Evolutionary conservation across 2,329 filamentous ascomycete genomes (phyloP), one percentile per base, ranked within the genome.

Genomic region (Beauveria sp.): DNA sequence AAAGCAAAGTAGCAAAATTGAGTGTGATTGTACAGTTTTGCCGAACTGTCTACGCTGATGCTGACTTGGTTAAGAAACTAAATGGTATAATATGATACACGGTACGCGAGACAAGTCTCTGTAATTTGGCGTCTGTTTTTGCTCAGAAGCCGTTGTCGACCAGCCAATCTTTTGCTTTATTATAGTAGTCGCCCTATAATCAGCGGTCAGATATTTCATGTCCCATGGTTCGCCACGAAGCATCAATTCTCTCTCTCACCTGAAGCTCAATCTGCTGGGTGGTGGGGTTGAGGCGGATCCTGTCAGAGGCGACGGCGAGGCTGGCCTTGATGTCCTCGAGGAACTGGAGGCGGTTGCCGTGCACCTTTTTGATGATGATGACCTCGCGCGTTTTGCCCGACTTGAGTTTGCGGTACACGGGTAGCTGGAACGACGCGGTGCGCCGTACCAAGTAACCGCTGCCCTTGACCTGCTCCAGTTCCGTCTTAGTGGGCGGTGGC

Each of bases 261-360:
- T 87, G 91, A 65, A 96, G 78, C 64, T 88, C 78, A 58, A 98
- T 82, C 69, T 96, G 88, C 56, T 82, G 81, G 50, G 89, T 96
- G 56, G 87, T 76, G 22, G 77, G 77, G 66, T 84, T 84, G 50
- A 85, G 65, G 65, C 72, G 76, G 47, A 87, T 77, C 7, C 85
- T 76, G 16, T 82, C 77, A 55, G 79, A 70, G 26, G 81, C 74
- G 47, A 93, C 69, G 1, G 78, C 75, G 63, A 96, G 73, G 12
- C 79, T 81, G 22, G 75, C 70, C 43, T 79, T 76, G 61, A 98
- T 71, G 67, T 92, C 88, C 42, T 81, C 74, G 64, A 84, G 80
- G 65, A 98, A 72, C 3, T 78, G 81, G 38, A 78, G 73, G 55
- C 86, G 70, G 71, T 96, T 83, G 18, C 95, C 95, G 62, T 91